These are phyloP conservation scores for Picea mariana DNA, from an alignment of 83 land plant genomes.

Conservation along the genomic window DNA sequence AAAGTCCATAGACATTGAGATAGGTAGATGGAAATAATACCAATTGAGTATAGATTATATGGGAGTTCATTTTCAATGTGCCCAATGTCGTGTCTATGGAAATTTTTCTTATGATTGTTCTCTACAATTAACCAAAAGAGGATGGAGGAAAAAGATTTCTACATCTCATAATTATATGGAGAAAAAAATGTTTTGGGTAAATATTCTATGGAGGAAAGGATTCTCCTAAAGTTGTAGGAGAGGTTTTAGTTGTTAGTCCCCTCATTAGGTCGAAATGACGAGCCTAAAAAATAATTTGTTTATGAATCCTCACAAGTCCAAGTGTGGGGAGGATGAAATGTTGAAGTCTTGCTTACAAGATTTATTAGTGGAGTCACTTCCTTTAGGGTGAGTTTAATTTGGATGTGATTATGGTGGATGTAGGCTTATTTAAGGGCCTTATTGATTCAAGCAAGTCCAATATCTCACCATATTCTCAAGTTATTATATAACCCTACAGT, in stretches of 20 bases:
- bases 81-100: neutral
- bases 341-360: too few relatives aligned
- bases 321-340: too few relatives aligned
- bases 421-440: too few relatives aligned
- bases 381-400: too few relatives aligned
- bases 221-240: neutral
- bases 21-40: too few relatives aligned
- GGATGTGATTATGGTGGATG: too few relatives aligned
- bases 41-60: neutral
- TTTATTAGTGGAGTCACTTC: too few relatives aligned
- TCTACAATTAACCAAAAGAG: neutral
- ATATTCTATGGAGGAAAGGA: neutral
- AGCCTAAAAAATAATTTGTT: neutral
- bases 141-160: neutral
- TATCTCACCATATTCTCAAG: too few relatives aligned
- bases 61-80: neutral
- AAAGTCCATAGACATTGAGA: neutral
- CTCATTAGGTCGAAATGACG: neutral
- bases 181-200: neutral
- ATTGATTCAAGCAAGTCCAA: too few relatives aligned
- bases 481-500: too few relatives aligned
- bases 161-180: neutral
- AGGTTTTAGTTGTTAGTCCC: neutral
- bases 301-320: too few relatives aligned
- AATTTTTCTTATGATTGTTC: neutral